Conservation (phyloP, 2,329 filamentous ascomycete genomes). For the Helotiales sp. region DNA sequence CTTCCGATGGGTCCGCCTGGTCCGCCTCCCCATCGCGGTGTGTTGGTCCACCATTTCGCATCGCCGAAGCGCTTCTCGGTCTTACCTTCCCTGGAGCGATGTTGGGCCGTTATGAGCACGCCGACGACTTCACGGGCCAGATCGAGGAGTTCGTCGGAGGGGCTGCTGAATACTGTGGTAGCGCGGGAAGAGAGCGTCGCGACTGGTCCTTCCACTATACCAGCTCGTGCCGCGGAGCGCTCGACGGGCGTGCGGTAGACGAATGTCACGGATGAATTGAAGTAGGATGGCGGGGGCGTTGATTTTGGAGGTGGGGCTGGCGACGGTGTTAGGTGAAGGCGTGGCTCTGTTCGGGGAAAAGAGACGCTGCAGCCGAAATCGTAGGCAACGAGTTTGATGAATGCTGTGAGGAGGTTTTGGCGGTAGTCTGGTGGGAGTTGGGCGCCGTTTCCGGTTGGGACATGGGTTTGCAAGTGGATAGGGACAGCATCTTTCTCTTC, state of each 20-base stretch:
- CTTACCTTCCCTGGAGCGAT: conserved; percentile 62
- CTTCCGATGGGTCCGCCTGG: conserved; percentile 66
- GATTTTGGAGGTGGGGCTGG: conserved; percentile 12
- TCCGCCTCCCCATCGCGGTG: conserved; percentile 67
- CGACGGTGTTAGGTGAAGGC: conserved; percentile 55
- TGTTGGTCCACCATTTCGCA: conserved; percentile 65
- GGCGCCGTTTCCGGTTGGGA: conserved; percentile 56
- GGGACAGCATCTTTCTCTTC: conserved; percentile 30
- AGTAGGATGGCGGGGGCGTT: conserved; percentile 48
- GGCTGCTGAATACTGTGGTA: conserved; percentile 56
- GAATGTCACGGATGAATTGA: conserved; percentile 63
- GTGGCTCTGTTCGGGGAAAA: conserved; percentile 61
- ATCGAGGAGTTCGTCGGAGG: conserved; percentile 65
- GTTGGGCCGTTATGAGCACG: conserved; percentile 66
- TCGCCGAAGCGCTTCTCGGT: conserved; percentile 62
- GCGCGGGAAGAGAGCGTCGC: conserved; percentile 64
- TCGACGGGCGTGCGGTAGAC: conserved; percentile 63
- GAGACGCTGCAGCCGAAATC: conserved; percentile 68
- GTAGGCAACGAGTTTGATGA: conserved; percentile 68
- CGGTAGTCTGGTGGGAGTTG: conserved; percentile 64
- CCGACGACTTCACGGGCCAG: conserved; percentile 65
- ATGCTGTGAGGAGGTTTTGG: conserved; percentile 60
- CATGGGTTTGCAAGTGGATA: conserved; percentile 27
- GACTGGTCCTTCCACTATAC: conserved; percentile 65
- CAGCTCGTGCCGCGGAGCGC: conserved; percentile 63